Evolutionary conservation across 768 basidiomycete species (phyloP).

Genomic region (Cyathus striatus): DNA sequence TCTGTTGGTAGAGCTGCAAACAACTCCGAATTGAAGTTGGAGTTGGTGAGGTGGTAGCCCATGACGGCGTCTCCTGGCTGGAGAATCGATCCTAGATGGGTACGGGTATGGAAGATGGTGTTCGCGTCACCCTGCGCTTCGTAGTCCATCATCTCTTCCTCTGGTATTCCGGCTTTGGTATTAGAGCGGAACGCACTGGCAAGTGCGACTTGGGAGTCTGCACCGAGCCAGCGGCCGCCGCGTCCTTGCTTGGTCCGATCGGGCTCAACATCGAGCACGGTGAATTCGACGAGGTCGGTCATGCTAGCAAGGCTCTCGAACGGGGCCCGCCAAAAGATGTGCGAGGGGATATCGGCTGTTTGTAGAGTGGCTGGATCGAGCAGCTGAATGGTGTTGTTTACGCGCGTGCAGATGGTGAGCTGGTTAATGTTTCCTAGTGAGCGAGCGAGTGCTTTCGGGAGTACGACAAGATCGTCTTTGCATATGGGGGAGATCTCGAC

Average conservation of each 20-base stretch:
- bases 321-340: conserved; percentile 87
- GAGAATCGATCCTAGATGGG: conserved; percentile 85
- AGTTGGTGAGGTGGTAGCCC: conserved; percentile 83
- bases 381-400: conserved; percentile 88
- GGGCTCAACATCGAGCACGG: conserved; percentile 90
- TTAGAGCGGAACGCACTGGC: conserved; percentile 69
- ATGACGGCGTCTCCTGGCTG: conserved; percentile 94
- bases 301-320: conserved; percentile 81
- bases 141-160: conserved; percentile 29
- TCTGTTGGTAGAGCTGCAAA: conserved; percentile 63
- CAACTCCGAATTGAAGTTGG: conserved; percentile 91
- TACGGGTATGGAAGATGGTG: conserved; percentile 92
- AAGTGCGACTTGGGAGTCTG: conserved; percentile 82
- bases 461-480: conserved; percentile 94
- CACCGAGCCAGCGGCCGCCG: conserved; percentile 83
- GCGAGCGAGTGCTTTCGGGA: conserved; percentile 80
- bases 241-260: conserved; percentile 46
- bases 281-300: conserved; percentile 89
- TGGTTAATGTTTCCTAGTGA: conserved; percentile 85
- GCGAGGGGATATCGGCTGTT: conserved; percentile 70
- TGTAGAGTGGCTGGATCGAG: conserved; percentile 88
- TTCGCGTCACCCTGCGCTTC: conserved; percentile 42
- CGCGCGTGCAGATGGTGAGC: conserved; percentile 81
- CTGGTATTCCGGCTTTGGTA: conserved; percentile 15
- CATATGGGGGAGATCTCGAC: conserved; percentile 96